These are phyloP conservation scores for Amanita molliuscula DNA, from an alignment of 768 basidiomycete genomes.

Conservation along the genomic window DNA sequence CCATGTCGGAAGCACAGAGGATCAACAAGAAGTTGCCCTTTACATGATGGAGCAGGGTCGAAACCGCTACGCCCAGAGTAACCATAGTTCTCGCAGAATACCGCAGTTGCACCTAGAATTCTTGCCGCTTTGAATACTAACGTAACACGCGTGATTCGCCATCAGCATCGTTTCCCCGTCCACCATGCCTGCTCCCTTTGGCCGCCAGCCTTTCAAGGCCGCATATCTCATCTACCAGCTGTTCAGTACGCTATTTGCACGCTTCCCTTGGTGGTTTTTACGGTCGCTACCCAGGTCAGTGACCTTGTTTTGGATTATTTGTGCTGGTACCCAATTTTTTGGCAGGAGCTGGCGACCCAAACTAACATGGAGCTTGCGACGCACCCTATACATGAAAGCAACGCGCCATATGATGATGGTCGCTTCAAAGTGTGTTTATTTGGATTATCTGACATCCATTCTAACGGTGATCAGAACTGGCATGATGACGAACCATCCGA, in stretches of 20 bases:
- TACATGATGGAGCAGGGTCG: background rate
- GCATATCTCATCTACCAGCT: background rate
- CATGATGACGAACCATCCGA: background rate
- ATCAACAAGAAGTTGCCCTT: background rate
- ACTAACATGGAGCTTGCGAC: background rate
- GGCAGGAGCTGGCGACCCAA: background rate
- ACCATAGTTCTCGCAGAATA: background rate
- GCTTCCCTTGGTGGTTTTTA: background rate
- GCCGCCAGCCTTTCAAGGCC: background rate
- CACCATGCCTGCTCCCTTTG: conserved; percentile 9
- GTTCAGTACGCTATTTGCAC: background rate
- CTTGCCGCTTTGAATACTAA: background rate
- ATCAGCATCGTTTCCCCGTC: too few species aligned
- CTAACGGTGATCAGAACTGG: background rate
- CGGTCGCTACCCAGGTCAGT: background rate
- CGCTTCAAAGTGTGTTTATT: too few species aligned
- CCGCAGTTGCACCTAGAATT: background rate
- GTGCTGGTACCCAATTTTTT: background rate
- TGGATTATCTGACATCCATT: background rate
- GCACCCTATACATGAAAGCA: background rate
- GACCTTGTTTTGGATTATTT: too few species aligned
- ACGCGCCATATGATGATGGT: too few species aligned
- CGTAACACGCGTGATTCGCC: background rate
- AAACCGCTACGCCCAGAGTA: background rate
- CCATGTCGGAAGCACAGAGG: background rate